Evolutionary conservation across 2,329 filamentous ascomycete genomes (phyloP), one percentile per base, ranked within the genome.

Genomic region (Curvularia sp.): DNA sequence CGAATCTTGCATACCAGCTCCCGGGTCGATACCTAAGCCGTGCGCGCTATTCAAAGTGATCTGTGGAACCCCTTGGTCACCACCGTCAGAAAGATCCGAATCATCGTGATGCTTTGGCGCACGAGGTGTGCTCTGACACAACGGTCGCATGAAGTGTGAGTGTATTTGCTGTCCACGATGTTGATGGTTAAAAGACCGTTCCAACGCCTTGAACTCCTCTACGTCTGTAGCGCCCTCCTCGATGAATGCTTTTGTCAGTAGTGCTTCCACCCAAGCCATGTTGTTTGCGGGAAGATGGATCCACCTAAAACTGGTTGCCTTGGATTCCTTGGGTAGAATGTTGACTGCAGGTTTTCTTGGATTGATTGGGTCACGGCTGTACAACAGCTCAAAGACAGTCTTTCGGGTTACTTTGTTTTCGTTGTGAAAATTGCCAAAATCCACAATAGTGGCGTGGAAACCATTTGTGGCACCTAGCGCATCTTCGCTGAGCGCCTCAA

Each of bases 171-270:
- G 81, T 0, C 86, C 86, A 0, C 85, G 80, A 69, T 88, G 86
- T 60, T 88, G 85, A 62, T 88, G 85, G 43, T 83, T 83, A 61
- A 88, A 87, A 3, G 84, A 86, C 60, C 83, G 82, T 64, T 87
- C 85, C 2, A 89, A 69, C 0, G 85, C 84, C 65, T 88, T 88
- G 75, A 88, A 88, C 1, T 84, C 83, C 66, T 88, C 85, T 1
- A 88, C 82, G 68, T 89, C 86, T n/a, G 81, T 81, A 15, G 83
- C 82, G 0, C 85, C 85, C 38, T 85, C 84, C 69, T 89, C 87
- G 33, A 89, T 84, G 63, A 89, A 89, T 7, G 82, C 82, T 63
- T 89, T 89, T 1, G 86, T 85, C n/a, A 89, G 75, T 1, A 89
- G 76, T 0, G 85, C 82, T 72, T 89, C 86, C 4, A 86, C 83